Evolutionary conservation across 73 alveolate genomes (phyloP), one percentile per base, ranked within the genome.

Genomic region (Blepharisma japonicum): DNA sequence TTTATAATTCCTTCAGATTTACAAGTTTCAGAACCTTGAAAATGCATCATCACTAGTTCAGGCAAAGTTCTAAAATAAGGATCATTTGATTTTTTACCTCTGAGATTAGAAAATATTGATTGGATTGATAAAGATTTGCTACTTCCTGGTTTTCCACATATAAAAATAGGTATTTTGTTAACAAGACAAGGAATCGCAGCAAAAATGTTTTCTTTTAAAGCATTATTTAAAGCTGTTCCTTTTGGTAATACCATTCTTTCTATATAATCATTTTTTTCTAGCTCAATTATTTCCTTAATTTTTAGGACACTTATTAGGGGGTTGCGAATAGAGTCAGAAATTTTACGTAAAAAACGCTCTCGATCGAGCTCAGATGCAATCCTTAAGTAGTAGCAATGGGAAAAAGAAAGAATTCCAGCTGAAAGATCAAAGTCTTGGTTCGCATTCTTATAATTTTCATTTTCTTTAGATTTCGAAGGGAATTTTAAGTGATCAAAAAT

Each of bases 81-180:
- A 27, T 61, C 79, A 6, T 18, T 9, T 9, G 68, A 55, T 46
- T 71, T 61, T 71, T 38, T 32, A n/a, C 95, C 95, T 72, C 71
- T 85, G 68, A 88, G 78, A 45, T 78, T 61, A 20, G 72, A 76
- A 45, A 71, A 20, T 55, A 88, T 45, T 45, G 85, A 46, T 9
- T 66, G 56, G 32, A 88, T 46, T 50, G 89, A 68, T 71, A 85
- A 81, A 56, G 93, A 53, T 79, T 88, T 88, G 68, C 90, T 79
- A 56, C 87, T n/a, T 5, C 95, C 95, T 7, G 95, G 92, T 38
- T 87, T 85, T 5, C 95, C 95, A 83, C 92, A 84, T 25, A 87
- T 83, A 32, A 87, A 79, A 66, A 87, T 54, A 56, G 95, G 95
- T 6, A 71, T 70, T 79, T 80, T 87, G 25, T 67, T 79, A 45